These are phyloP conservation scores for Lupinus albus DNA, from an alignment of 306 rosid species.

Conservation along the genomic window DNA sequence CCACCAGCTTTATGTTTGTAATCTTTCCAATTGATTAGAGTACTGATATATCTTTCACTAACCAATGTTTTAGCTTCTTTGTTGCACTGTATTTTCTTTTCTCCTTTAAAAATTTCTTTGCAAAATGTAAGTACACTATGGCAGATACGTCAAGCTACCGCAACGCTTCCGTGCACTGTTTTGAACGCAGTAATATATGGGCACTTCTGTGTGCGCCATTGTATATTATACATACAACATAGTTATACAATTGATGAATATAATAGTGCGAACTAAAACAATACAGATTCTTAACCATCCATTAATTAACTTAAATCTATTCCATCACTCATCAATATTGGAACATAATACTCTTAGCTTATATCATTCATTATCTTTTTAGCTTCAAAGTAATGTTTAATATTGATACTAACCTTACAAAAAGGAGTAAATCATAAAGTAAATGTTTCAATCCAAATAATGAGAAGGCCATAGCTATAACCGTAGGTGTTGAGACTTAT, in stretches of 20 bases:
- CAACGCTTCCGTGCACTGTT: too few relatives aligned
- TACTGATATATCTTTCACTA: conserved; percentile 34
- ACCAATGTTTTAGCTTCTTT: conserved; percentile 33
- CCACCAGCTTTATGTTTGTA: conserved; percentile 39
- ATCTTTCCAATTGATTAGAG: conserved; percentile 32
- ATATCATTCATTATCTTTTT: background rate
- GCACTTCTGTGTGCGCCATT: too few relatives aligned
- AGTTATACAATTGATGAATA: too few relatives aligned
- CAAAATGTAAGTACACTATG: conserved; percentile 55
- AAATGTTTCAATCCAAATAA: conserved; percentile 15
- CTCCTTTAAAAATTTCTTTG: conserved; percentile 34
- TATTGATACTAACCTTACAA: conserved; percentile 10
- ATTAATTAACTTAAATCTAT: conserved; percentile 9
- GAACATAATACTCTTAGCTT: conserved; percentile 1
- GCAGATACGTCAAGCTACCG: too few relatives aligned
- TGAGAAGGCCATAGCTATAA: background rate
- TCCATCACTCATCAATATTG: conserved; percentile 11
- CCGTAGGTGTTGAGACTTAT: conserved; percentile 5
- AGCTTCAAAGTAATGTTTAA: conserved; percentile 11
- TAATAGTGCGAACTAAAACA: too few relatives aligned
- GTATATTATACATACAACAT: too few relatives aligned
- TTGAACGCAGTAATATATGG: too few relatives aligned
- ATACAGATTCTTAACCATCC: conserved; percentile 16
- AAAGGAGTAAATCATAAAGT: background rate
- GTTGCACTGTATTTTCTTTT: conserved; percentile 40